Percentiles rank a stretch among this genome's conserved stretches.
These are phyloP conservation scores for Jatropha multifida DNA, from an alignment of 441 rosid genomes.

Conservation along the genomic window DNA sequence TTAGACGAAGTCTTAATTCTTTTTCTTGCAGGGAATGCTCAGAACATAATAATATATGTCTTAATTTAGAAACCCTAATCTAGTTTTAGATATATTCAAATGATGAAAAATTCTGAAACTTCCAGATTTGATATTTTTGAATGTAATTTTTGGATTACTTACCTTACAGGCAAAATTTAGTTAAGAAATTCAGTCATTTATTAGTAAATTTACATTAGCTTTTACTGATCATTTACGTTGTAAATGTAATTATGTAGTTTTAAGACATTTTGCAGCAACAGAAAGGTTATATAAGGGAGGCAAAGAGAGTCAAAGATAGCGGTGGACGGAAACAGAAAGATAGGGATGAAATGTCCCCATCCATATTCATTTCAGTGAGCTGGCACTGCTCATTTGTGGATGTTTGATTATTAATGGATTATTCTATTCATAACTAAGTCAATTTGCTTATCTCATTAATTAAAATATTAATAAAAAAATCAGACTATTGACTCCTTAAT, in stretches of 20 bases:
- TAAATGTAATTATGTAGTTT: too few relatives aligned
- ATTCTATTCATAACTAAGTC: neutral
- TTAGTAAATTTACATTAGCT: too few relatives aligned
- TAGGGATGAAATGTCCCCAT: neutral
- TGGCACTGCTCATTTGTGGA: constrained; percentile 6
- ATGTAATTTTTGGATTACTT: too few relatives aligned
- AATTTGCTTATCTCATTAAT: constrained; percentile 4
- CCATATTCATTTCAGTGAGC: constrained; percentile 9
- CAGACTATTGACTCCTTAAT: constrained; percentile 2
- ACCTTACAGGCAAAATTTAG: too few relatives aligned
- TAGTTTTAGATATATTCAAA: too few relatives aligned
- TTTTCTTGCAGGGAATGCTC: neutral
- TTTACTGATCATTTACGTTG: too few relatives aligned
- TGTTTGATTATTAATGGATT: constrained; percentile 4
- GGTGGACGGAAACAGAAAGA: neutral
- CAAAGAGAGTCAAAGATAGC: constrained; percentile 15
- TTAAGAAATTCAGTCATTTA: too few relatives aligned
- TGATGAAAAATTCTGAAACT: too few relatives aligned
- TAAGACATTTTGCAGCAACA: too few relatives aligned
- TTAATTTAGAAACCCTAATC: too few relatives aligned
- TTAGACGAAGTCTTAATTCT: neutral
- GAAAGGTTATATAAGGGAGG: neutral
- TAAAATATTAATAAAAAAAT: neutral
- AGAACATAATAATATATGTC: too few relatives aligned
- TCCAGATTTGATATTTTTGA: too few relatives aligned